Base-by-base conservation (phyloP, 768 basidiomycete species). In the Macrolepiota fuliginosa region DNA sequence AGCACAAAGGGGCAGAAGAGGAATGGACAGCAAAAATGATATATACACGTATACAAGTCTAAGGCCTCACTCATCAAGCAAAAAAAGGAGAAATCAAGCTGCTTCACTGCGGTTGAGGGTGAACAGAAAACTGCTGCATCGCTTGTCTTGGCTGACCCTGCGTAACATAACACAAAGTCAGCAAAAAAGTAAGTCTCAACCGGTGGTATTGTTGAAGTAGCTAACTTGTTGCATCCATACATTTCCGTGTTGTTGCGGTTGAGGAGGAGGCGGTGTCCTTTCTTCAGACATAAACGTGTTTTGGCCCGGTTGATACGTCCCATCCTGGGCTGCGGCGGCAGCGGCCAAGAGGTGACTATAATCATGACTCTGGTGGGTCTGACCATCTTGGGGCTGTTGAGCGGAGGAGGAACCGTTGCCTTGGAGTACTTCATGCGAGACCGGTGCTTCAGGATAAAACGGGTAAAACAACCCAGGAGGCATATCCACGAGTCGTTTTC, bases 401-500 rank as follows among this genome's bases (percentile, higher is more conserved):
- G 58, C 45, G 4, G 58, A 52, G 4, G 58, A 52, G 37, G 47
- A 27, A n/a, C 40, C 58, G 39, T 59, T 59, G 29, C 54, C 24
- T 39, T 54, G 53, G 11, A 61, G 36, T 27, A 54, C 53, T 24
- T 61, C 65, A 32, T 61, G 61, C 9, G 60, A n/a, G 4, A 54
- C 56, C 27, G 39, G 56, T 5, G 58, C 58, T 22, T 91, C 89
- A 0, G 89, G 86, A 67, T 81, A 91, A 76, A 91, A 90, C 0
- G 91, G 91, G 67, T 90, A 93, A 74, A 93, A 92, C 47, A 91
- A 72, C 32, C 79, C 81, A 5, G 82, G 75, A 1, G 90, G 89
- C 47, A 92, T 78, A 19, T 92, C 89, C 1, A 84, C 86, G 37
- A 92, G 81, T 56, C 76, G 74, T 60, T 77, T 78, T 52, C 73